Evolutionary conservation across 2,329 filamentous ascomycete genomes (phyloP).

Genomic region (Sporothrix brasiliensis): DNA sequence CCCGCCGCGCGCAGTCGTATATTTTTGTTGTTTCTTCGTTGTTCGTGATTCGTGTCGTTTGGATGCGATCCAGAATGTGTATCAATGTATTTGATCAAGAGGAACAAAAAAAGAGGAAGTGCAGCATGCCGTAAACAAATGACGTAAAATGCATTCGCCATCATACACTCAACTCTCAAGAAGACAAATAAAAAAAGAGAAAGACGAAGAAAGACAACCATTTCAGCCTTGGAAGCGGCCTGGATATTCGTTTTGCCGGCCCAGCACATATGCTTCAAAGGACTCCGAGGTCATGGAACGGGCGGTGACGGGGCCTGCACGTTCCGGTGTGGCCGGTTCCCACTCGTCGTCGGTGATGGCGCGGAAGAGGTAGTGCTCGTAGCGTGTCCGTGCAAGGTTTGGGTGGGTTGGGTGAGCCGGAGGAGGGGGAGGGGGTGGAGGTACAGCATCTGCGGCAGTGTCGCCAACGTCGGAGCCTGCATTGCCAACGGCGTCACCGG

Average conservation of each 20-base stretch:
- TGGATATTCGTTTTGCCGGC: slow-evolving; percentile 45
- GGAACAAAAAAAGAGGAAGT: not conserved
- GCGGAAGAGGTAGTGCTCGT: slow-evolving; percentile 50
- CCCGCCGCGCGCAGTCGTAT: slow-evolving; percentile 11
- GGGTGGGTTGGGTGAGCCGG: not conserved
- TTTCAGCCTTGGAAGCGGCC: slow-evolving; percentile 31
- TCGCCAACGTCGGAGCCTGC: not conserved
- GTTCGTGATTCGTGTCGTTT: not conserved
- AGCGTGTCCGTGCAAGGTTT: slow-evolving; percentile 25
- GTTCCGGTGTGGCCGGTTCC: slow-evolving; percentile 37
- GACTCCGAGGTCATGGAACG: slow-evolving; percentile 45
- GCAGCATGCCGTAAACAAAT: not conserved
- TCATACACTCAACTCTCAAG: not conserved
- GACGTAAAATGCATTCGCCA: not conserved
- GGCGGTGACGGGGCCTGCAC: slow-evolving; percentile 34
- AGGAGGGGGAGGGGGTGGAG: not conserved
- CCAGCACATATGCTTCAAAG: slow-evolving; percentile 49
- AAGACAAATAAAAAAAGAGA: too few relatives aligned
- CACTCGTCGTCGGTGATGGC: slow-evolving; percentile 49
- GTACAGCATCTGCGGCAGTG: not conserved
- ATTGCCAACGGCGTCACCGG: not conserved
- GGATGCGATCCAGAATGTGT: slow-evolving; percentile 17
- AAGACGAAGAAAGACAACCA: not conserved
- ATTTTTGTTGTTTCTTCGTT: not conserved
- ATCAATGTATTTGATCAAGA: slow-evolving; percentile 9